These are phyloP conservation scores for Bipolaris oryzae DNA, from an alignment of 2,329 filamentous ascomycete genomes.

Conservation along the genomic window DNA sequence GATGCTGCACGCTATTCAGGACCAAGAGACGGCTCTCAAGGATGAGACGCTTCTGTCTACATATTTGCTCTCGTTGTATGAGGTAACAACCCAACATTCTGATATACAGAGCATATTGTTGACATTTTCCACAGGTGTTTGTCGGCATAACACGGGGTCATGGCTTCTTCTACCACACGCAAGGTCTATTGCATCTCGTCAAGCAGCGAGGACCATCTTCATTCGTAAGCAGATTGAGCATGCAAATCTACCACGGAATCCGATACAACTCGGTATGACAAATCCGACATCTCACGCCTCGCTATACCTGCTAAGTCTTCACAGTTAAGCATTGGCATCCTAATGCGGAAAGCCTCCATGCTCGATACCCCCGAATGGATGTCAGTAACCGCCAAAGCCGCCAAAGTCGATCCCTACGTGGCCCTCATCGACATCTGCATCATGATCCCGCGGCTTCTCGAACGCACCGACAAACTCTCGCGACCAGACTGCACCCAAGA, in stretches of 20 bases:
- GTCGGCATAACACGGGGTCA: constrained; percentile 42
- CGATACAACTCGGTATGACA: constrained; percentile 43
- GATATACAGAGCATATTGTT: background rate
- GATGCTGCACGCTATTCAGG: constrained; percentile 39
- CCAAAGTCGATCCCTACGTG: constrained; percentile 43
- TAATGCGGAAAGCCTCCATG: constrained; percentile 44
- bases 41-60: constrained; percentile 46
- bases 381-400: constrained; percentile 36
- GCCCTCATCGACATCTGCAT: constrained; percentile 43
- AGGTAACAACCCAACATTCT: constrained; percentile 23
- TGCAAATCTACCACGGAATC: constrained; percentile 45
- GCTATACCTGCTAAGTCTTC: constrained; percentile 12
- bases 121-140: constrained; percentile 35
- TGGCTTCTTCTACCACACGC: constrained; percentile 48
- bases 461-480: constrained; percentile 37
- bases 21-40: constrained; percentile 32
- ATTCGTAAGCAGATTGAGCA: constrained; percentile 36
- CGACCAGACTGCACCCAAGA: constrained; percentile 5
- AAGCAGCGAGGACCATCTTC: constrained; percentile 42
- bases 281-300: background rate
- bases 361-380: constrained; percentile 45
- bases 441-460: constrained; percentile 42
- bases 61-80: constrained; percentile 44
- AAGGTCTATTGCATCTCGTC: constrained; percentile 42
- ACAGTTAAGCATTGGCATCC: constrained; percentile 44